These are phyloP conservation scores for Aspergillus hancockii DNA, from an alignment of 495 filamentous ascomycete species.

Conservation along the genomic window DNA sequence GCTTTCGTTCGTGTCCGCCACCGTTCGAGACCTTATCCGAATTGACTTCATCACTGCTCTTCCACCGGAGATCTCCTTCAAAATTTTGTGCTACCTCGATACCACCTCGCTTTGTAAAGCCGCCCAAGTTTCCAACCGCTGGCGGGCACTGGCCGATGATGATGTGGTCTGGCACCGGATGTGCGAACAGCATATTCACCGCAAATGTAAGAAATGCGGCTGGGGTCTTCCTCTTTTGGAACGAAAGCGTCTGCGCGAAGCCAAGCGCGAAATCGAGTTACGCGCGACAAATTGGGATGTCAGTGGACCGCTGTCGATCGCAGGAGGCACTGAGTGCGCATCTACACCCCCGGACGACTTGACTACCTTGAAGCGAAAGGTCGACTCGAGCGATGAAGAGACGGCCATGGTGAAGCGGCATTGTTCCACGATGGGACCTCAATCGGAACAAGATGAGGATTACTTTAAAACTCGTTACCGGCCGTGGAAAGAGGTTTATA, in stretches of 20 bases:
- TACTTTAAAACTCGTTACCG: conserved; percentile 55
- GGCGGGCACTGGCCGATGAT: conserved; percentile 87
- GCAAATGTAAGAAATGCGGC: conserved; percentile 95
- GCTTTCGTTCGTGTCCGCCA: conserved; percentile 83
- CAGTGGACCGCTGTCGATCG: conserved; percentile 26
- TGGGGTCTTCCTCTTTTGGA: conserved; percentile 92
- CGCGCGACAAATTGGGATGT: conserved; percentile 58
- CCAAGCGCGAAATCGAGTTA: conserved; percentile 81
- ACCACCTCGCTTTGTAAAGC: conserved; percentile 96
- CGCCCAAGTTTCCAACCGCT: conserved; percentile 87
- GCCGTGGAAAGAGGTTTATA: conserved; percentile 93
- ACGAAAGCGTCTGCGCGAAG: conserved; percentile 80
- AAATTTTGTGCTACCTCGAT: conserved; percentile 89
- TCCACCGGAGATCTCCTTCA: conserved; percentile 87
- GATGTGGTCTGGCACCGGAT: conserved; percentile 98
- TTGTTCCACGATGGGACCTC: conserved; percentile 33
- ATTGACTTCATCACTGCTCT: conserved; percentile 93
- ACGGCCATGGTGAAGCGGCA: conserved; percentile 40
- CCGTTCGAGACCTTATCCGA: conserved; percentile 86
- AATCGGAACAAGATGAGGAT: conserved; percentile 34
- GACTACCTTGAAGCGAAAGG: conserved; percentile 42
- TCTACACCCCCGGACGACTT: conserved; percentile 21
- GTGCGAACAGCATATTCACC: conserved; percentile 97
- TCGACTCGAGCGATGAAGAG: conserved; percentile 30
- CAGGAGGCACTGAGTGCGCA: conserved; percentile 19